These are phyloP conservation scores for Mycena epipterygia DNA, from an alignment of 768 basidiomycete species.

Conservation along the genomic window DNA sequence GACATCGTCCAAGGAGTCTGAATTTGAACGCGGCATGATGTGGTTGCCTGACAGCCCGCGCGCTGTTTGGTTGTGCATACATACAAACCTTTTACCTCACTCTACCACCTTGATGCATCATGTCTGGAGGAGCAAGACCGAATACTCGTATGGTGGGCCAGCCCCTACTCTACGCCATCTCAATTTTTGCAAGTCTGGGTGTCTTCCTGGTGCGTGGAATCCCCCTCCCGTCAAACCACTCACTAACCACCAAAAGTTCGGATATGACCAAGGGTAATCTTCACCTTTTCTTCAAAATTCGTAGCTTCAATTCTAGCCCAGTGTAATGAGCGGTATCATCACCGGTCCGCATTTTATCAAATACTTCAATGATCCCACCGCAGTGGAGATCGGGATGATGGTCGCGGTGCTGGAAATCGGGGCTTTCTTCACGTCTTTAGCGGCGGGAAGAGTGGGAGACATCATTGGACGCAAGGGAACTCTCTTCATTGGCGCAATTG, in stretches of 20 bases:
- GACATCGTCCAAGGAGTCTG: constrained; percentile 70
- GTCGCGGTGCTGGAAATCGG: constrained; percentile 96
- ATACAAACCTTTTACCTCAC: constrained; percentile 11
- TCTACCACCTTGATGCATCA: constrained; percentile 62
- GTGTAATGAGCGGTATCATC: constrained; percentile 94
- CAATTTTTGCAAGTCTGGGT: constrained; percentile 85
- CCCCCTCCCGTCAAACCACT: constrained; percentile 20
- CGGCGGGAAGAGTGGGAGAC: constrained; percentile 92
- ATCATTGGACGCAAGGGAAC: constrained; percentile 88
- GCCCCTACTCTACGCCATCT: constrained; percentile 83
- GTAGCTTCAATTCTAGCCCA: constrained; percentile 43
- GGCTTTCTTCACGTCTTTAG: constrained; percentile 90
- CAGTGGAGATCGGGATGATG: constrained; percentile 90
- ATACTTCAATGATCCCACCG: constrained; percentile 84
- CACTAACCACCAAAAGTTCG: constrained; percentile 63
- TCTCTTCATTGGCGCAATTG: constrained; percentile 82
- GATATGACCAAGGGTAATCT: constrained; percentile 87
- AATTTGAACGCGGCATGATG: constrained; percentile 72
- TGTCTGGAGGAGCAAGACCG: too few species aligned
- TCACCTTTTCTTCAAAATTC: constrained; percentile 31
- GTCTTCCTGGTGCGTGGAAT: constrained; percentile 79
- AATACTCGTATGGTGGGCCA: constrained; percentile 89
- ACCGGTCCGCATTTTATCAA: constrained; percentile 86
- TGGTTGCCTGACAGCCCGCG: constrained; percentile 34
- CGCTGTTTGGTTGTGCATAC: constrained; percentile 10